Base-by-base conservation (phyloP, 176 grass and related monocot genomes). In the Phoenix dactylifera region DNA sequence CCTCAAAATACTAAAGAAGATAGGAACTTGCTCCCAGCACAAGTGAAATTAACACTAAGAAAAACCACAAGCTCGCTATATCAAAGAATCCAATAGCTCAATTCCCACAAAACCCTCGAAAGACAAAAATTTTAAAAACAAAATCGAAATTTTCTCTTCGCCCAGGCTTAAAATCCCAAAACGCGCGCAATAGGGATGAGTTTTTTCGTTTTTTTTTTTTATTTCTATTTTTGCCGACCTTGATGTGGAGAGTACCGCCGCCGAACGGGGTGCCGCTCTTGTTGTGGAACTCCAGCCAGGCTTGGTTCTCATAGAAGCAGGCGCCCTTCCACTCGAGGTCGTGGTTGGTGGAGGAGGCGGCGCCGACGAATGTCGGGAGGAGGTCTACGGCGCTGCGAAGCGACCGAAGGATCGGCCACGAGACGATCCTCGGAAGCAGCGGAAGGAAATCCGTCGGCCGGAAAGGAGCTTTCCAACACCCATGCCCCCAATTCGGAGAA, bases 231-330 rank as follows among this genome's bases (percentile, higher is more conserved):
- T 14, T 1, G 35, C 35, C 3, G 15, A 73, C 70, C 70, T 63
- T 73, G 50, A 73, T 48, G 63, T 73, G 70, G 59, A 73, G 59
- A 14, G 70, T 73, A 6, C 59, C 70, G 19, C 70, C 70, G 3
- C 70, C 59, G 20, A 73, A 73, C 35, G 25, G 59, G 51, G 59
- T 54, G 4, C 51, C 24, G 25, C 59, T 63, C 59, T 73, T 63
- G 51, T 73, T 73, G 58, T 63, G 70, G 70, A 55, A 63, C 26
- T 73, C 70, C 70, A 73, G 54, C 70, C 70, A 73, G 12, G 87
- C 93, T 16, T 16, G 4, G 76, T 88, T 97, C 76, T 97, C 62
- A 62, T 85, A 91, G 77, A 97, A 97, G 60, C 93, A 97, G 16
- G 93, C 87, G 24, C 93, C 93, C 77, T 97, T 97, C 87, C 93